phyloP scores from a whole-genome alignment of 2,329 filamentous ascomycete genomes.

The Periconia sp. region DNA sequence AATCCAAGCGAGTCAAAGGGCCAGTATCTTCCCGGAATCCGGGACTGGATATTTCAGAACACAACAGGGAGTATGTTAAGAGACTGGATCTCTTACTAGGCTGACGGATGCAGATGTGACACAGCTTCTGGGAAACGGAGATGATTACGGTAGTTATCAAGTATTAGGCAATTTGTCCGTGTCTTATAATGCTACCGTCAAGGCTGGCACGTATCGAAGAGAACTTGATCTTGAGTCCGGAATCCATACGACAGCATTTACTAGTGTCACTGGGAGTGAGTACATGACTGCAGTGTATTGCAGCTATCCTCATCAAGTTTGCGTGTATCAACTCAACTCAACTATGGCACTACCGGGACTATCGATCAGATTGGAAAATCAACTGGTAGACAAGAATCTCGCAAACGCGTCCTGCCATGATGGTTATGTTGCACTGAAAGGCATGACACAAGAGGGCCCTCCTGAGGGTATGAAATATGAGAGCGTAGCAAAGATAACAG shows the following conservation, averaged over 20 bases:
- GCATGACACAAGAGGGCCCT: constrained; percentile 48
- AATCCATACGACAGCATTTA: constrained; percentile 41
- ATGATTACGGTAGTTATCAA: constrained; percentile 54
- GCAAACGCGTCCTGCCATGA: constrained; percentile 41
- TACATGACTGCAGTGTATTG: constrained; percentile 53
- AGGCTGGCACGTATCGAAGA: constrained; percentile 44
- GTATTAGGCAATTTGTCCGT: constrained; percentile 57
- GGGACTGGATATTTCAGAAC: constrained; percentile 57
- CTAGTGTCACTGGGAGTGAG: constrained; percentile 28
- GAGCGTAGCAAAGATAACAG: too few species aligned
- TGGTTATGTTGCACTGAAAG: constrained; percentile 39
- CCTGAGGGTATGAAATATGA: constrained; percentile 55
- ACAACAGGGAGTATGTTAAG: too few species aligned
- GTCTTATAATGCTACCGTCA: constrained; percentile 9
- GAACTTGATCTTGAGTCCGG: constrained; percentile 54
- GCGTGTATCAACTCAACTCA: constrained; percentile 46
- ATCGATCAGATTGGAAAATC: constrained; percentile 52
- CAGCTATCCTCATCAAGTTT: constrained; percentile 51
- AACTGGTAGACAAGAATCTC: constrained; percentile 35
- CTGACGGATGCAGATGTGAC: too few species aligned
- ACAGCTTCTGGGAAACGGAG: constrained; percentile 45
- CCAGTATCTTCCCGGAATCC: constrained; percentile 49
- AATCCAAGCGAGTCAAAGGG: constrained; percentile 50
- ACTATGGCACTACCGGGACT: constrained; percentile 49
- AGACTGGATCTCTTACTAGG: too few species aligned